Base-by-base conservation (phyloP, 345 rosid genomes). In the Cardamine occulta region DNA sequence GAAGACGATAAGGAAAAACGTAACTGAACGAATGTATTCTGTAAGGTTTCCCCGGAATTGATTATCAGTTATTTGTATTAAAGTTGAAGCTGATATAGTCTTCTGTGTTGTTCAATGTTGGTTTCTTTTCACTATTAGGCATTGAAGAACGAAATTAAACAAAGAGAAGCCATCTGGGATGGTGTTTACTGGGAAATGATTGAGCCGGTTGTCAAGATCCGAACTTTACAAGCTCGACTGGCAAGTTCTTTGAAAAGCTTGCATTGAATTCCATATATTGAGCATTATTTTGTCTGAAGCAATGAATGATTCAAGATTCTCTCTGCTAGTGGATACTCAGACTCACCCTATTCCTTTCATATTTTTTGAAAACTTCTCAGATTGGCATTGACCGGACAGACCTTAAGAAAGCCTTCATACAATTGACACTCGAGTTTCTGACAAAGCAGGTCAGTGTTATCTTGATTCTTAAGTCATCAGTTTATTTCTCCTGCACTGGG, bases 171-270 rank as follows among this genome's bases (percentile, higher is more conserved):
- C 19, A 61, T 56, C 76, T 90, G 97, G 99, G 79, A 72, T 73
- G 76, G 64, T 57, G 87, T 95, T 72, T 68, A 86, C 75, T 95
- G 99, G 97, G 97, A 90, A 83, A 55, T 95, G 92, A 57, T 90
- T 74, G 96, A 90, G 82, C 99, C 99, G n/a, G 81, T 82, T 63
- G 69, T 88, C 72, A 90, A 86, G 74, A 86, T 92, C 77, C 85
- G 88, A 76, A 95, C 99, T 28, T 74, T 95, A 82, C 89, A 93
- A 75, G 99, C 97, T 74, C 90, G 97, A 70, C 79, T 92, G 88
- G 97, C 75, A 81, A 84, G 97, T 84, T 60, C 79, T 72, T 67
- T 35, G 14, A 7, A 65, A 45, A 47, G 9, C 53, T 40, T 69
- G 57, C 37, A 28, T 23, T 21, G 34, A 17, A 15, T 21, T 28